Conservation (phyloP, 2,329 filamentous ascomycete genomes). For the Colletotrichum acutatum region DNA sequence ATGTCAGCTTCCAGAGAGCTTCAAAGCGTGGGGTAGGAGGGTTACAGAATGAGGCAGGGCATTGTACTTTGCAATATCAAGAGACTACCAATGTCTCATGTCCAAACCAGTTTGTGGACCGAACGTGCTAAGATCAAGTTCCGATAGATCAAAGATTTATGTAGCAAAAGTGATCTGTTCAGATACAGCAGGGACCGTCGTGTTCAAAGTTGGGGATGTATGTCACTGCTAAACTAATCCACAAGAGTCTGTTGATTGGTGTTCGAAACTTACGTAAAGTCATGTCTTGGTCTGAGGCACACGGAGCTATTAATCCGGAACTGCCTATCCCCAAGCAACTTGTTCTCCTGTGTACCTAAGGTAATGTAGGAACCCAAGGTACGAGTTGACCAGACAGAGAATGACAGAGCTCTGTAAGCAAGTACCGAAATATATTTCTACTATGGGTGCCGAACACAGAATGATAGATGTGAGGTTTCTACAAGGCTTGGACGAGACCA, state of each 20-base stretch:
- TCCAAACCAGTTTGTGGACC: not conserved
- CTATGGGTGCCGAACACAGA: not conserved
- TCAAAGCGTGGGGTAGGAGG: constrained; percentile 27
- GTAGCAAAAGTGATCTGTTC: not conserved
- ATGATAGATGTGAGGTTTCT: not conserved
- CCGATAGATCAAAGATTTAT: not conserved
- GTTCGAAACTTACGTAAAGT: not conserved
- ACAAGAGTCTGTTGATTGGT: not conserved
- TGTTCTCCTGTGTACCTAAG: not conserved
- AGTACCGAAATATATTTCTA: not conserved
- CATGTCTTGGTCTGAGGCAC: not conserved
- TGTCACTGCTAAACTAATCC: too few species aligned
- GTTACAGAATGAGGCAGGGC: constrained; percentile 12
- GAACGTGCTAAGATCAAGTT: not conserved
- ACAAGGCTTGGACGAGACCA: too few species aligned
- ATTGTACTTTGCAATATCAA: not conserved
- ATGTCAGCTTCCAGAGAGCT: not conserved
- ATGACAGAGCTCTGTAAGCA: not conserved
- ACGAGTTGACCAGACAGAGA: not conserved
- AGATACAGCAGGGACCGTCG: not conserved
- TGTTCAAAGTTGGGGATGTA: not conserved
- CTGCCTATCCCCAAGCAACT: not conserved
- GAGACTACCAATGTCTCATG: not conserved
- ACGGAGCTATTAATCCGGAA: not conserved
- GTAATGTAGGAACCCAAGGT: not conserved